Percentiles rank a stretch among this genome's conserved stretches.
phyloP scores from a whole-genome alignment of 352 stramenopile genomes.

The Pythium phragmitis region DNA sequence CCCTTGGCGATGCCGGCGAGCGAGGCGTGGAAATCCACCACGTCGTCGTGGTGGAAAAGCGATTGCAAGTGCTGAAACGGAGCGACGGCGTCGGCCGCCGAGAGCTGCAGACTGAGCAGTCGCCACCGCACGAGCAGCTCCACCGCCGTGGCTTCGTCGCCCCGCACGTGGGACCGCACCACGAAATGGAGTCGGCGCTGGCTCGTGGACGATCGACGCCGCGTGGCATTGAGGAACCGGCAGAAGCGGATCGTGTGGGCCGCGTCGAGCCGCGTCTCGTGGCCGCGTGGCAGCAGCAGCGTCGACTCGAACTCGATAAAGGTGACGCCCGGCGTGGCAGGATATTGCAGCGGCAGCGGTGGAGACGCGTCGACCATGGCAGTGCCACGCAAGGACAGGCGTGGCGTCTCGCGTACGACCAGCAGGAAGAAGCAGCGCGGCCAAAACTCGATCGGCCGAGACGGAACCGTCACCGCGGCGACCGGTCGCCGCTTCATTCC shows the following conservation, averaged over 20 bases:
- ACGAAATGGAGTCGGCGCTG: constrained; percentile 45
- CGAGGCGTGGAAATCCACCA: constrained; percentile 11
- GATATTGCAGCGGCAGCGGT: constrained; percentile 20
- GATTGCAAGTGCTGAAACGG: constrained; percentile 52
- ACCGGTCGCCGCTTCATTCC: constrained; percentile 51
- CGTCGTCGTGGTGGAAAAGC: constrained; percentile 18
- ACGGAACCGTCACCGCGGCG: constrained; percentile 19
- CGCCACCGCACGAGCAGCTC: constrained; percentile 67
- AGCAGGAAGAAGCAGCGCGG: constrained; percentile 54
- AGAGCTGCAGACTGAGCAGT: constrained; percentile 47
- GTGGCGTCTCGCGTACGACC: constrained; percentile 37
- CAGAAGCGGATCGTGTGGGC: constrained; percentile 52
- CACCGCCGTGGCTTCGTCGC: constrained; percentile 40
- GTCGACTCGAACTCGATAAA: constrained; percentile 30
- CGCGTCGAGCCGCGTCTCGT: constrained; percentile 31
- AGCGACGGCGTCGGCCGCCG: constrained; percentile 41
- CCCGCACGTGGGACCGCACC: constrained; percentile 32
- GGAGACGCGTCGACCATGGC: background rate
- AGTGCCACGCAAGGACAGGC: constrained; percentile 18
- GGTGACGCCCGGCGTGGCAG: constrained; percentile 36
- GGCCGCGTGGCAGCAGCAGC: constrained; percentile 22
- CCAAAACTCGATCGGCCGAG: constrained; percentile 59
- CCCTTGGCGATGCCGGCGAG: constrained; percentile 30
- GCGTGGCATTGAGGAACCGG: constrained; percentile 39
- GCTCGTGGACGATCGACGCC: constrained; percentile 1